phyloP scores from a whole-genome alignment of 139 green algal genomes.

The Mychonastes homosphaera region DNA sequence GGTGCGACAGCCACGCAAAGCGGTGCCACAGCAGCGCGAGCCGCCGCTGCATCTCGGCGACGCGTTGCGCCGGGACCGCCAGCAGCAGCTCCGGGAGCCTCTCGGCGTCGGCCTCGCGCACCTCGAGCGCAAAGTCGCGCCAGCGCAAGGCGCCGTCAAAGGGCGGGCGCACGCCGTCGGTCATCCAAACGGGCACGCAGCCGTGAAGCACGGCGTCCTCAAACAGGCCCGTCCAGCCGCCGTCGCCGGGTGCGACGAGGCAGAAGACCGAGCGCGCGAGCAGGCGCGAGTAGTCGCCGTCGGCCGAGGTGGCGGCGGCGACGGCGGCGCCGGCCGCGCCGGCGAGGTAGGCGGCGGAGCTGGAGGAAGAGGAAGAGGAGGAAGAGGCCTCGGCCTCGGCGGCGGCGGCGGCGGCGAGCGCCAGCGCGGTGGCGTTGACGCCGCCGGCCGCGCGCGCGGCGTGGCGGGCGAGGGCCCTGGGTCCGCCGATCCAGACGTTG shows the following conservation, averaged over 20 bases:
- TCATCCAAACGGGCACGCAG: conserved; percentile 59
- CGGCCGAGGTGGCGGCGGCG: background rate
- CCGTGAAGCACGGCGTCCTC: conserved; percentile 59
- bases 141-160: background rate
- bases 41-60: conserved; percentile 25
- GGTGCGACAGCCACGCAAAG: conserved; percentile 29
- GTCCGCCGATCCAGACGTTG: conserved; percentile 8
- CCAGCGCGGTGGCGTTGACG: background rate
- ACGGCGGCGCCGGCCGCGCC: background rate
- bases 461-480: conserved; percentile 5
- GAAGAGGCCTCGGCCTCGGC: background rate
- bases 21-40: conserved; percentile 35
- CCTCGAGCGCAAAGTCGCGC: background rate
- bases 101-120: conserved; percentile 18
- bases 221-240: conserved; percentile 41
- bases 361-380: background rate
- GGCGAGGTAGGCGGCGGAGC: background rate
- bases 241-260: conserved; percentile 41
- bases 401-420: background rate
- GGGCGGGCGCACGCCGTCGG: conserved; percentile 7
- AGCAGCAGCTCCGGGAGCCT: conserved; percentile 35
- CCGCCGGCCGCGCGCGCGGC: too few relatives aligned
- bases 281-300: conserved; percentile 18
- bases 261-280: conserved; percentile 33
- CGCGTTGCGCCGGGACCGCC: conserved; percentile 9